Percentiles rank a stretch among this genome's conserved stretches.
Evolutionary conservation across 768 basidiomycete genomes (phyloP).

Genomic region (Pulveroboletus sp.): DNA sequence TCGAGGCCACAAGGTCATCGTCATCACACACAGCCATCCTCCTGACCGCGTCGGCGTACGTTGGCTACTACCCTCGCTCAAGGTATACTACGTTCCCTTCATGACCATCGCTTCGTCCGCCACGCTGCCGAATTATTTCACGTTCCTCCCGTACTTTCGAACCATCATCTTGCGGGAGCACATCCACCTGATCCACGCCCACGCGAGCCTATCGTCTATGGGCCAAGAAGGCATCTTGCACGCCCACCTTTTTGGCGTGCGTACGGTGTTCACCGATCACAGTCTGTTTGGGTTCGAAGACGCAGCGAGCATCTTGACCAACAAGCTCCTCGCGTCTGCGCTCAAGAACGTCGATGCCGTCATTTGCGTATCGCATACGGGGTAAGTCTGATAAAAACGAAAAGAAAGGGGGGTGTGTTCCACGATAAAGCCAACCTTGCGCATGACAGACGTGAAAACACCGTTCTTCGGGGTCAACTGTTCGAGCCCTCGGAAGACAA

Average conservation of each 20-base stretch:
- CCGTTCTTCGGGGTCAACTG: constrained; percentile 79
- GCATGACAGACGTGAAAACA: constrained; percentile 84
- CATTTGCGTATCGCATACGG: constrained; percentile 95
- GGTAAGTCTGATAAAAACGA: constrained; percentile 44
- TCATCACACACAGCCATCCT: constrained; percentile 89
- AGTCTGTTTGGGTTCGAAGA: constrained; percentile 96
- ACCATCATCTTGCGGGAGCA: constrained; percentile 83
- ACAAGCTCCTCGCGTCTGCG: constrained; percentile 86
- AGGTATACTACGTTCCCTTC: constrained; percentile 93
- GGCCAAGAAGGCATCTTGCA: constrained; percentile 93
- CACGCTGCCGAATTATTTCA: constrained; percentile 91
- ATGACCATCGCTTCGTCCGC: constrained; percentile 86
- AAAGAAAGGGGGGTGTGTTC: too few relatives aligned
- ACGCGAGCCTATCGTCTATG: constrained; percentile 84
- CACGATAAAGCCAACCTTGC: background rate
- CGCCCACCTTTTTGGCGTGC: constrained; percentile 78
- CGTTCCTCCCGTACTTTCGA: constrained; percentile 87
- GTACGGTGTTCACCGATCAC: constrained; percentile 95
- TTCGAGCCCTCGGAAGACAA: constrained; percentile 49
- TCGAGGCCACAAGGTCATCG: constrained; percentile 88
- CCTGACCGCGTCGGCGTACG: constrained; percentile 85
- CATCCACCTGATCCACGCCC: constrained; percentile 85
- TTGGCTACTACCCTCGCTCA: constrained; percentile 81
- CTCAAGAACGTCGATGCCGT: constrained; percentile 90
- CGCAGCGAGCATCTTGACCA: constrained; percentile 94